A percentile compares a stretch with the other conserved stretches of the same genome.
These are phyloP conservation scores for Spergularia marina DNA, from an alignment of 148 eudicot species.

Conservation along the genomic window DNA sequence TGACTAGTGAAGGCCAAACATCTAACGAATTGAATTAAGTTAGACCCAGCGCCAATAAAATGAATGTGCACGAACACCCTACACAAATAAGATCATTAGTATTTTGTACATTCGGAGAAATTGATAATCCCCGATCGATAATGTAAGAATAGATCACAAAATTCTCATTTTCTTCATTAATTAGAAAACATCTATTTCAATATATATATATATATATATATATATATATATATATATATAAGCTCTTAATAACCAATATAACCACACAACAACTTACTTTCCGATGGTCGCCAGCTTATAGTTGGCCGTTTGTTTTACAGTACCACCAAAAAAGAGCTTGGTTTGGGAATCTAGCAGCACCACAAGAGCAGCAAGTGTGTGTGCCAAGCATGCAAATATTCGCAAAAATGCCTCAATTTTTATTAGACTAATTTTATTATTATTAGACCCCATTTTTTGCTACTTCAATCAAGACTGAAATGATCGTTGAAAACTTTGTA, in stretches of 20 bases:
- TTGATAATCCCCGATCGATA: not conserved
- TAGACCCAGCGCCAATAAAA: constrained; percentile 48
- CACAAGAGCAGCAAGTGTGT: constrained; percentile 36
- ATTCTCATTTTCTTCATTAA: too few relatives aligned
- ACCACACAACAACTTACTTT: constrained; percentile 24
- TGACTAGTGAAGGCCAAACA: constrained; percentile 22
- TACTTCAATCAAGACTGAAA: not conserved
- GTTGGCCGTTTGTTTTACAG: constrained; percentile 30
- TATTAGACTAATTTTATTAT: not conserved
- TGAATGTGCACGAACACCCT: constrained; percentile 44
- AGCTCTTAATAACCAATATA: too few relatives aligned
- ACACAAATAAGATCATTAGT: not conserved
- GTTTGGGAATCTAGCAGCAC: constrained; percentile 41
- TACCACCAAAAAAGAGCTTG: constrained; percentile 30
- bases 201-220: too few relatives aligned
- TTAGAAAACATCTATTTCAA: too few relatives aligned
- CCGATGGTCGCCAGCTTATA: constrained; percentile 32
- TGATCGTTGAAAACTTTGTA: not conserved
- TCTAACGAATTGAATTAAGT: constrained; percentile 37
- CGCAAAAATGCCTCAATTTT: constrained; percentile 37
- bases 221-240: too few relatives aligned
- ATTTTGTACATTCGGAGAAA: not conserved
- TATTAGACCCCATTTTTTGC: not conserved
- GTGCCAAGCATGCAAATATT: constrained; percentile 31
- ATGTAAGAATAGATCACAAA: not conserved